Evolutionary conservation across 2,329 filamentous ascomycete species (phyloP), one percentile per base, ranked within the genome.

Genomic region (Blastomyces percursus): DNA sequence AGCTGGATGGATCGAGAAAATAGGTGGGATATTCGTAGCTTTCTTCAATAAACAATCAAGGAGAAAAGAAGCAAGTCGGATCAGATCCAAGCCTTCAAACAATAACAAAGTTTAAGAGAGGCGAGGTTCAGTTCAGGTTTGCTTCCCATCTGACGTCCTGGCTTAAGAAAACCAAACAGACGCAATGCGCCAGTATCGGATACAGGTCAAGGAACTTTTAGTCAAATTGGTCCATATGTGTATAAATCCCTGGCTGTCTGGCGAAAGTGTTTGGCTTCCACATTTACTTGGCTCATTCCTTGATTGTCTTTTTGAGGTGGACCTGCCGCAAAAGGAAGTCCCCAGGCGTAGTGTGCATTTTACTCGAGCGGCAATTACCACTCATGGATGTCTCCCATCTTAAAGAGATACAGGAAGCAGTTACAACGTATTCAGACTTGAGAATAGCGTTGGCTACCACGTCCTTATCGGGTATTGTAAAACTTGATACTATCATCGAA

Each of bases 31-130:
- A 27, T 30, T 51, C 19, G 24, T 14, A 8, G 24, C n/a, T 38
- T 35, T 38, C 5, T 35, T 46, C 44, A 44, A 7, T 7, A 30
- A 38, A 50, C 11, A 27, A 50, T 57, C 16, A n/a, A 62, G 84
- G 88, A 66, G 88, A 88, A 1, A 80, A n/a, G n/a, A 44, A 85
- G 90, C 68, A n/a, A 7, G 48, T 4, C 11, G 24, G 12, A 51
- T 30, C 5, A 30, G 12, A 19, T 51, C 5, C 14, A 51, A 30
- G 21, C 3, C 48, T 16, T 24, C 46, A 51, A 51, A 30, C 7
- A 1, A 9, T 55, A 21, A 16, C 19, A 35, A 38, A 3, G 3
- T 21, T 55, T 21, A n/a, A 11, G 12, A n/a, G 16, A 38, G 35
- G 8, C 35, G 35, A 16, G 50, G 24, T n/a, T 52, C 27, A 16